Percentiles rank a stretch among this genome's conserved stretches.
Conservation (phyloP, 345 rosid genomes). For the Trapa incisa region DNA sequence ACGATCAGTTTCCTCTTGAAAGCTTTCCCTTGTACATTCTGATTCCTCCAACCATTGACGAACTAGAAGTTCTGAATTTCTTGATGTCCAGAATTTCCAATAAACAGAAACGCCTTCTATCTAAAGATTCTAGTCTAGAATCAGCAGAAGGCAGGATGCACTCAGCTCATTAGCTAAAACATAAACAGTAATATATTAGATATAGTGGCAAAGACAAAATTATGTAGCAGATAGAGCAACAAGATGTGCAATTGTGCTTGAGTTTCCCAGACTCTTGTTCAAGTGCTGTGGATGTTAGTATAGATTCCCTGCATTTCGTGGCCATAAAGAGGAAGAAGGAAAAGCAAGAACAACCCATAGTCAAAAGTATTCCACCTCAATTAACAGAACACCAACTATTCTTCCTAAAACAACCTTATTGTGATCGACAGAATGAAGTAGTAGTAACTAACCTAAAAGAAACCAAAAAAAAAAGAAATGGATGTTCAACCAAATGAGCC, state of each 20-base stretch:
- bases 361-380: slow-evolving; percentile 6
- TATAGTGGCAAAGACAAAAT: no score
- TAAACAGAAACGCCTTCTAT: no score
- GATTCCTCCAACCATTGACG: no score
- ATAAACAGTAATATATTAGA: neutral
- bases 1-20: no score
- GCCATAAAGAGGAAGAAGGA: neutral
- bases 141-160: no score
- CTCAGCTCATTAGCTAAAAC: no score
- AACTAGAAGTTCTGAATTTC: no score
- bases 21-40: no score
- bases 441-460: slow-evolving; percentile 13
- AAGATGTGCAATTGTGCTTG: no score
- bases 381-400: slow-evolving; percentile 8
- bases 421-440: slow-evolving; percentile 13
- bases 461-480: slow-evolving; percentile 10
- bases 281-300: neutral
- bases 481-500: slow-evolving; percentile 20
- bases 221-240: no score
- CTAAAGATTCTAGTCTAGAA: no score
- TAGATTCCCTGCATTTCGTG: neutral
- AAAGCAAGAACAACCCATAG: neutral
- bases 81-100: no score
- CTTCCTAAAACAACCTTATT: slow-evolving; percentile 28
- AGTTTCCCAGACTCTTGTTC: neutral